Evolutionary conservation across 352 stramenopile genomes (phyloP), one percentile per base, ranked within the genome.

Genomic region (Phytophthora quininea): DNA sequence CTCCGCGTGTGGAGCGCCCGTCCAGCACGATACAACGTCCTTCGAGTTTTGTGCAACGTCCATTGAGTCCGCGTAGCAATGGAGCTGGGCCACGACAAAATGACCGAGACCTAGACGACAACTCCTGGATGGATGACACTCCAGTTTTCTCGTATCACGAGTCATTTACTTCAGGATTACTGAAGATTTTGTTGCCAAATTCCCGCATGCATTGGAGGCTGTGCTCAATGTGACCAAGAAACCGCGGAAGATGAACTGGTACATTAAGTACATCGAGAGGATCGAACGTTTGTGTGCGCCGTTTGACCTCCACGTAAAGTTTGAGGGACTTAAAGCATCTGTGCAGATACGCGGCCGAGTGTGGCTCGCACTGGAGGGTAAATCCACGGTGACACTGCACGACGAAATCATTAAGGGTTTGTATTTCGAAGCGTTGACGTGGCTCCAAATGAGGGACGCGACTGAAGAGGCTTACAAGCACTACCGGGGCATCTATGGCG

Each of bases 211-310:
- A 4, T 59, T 93, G 38, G 59, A 64, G n/a, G 78, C 85, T 8
- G 67, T 93, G 3, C 64, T 69, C 10, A 90, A 93, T 53, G 71
- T 82, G 35, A 91, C 80, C 15, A 92, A 86, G 56, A 92, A 90
- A 35, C 69, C 80, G 12, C 76, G 85, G 3, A 93, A 91, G 49
- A 79, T 91, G 67, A 81, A 76, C 24, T 93, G 82, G 51, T 93
- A 91, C 46, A 56, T 92, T 0, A 80, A 90, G 42, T 90, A 91
- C 38, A 67, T 76, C 11, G 60, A 89, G 57, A 73, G 82, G 4
- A 82, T 86, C 24, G 65, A 87, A 48, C 54, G 76, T 1, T 53
- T 80, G 6, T 86, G 72, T 27, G 69, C 80, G 27, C 42, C 48
- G 2, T 63, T 76, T 12, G 56, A 76, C 4, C 64, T 88, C 9